These are phyloP conservation scores for Cydonia oblonga DNA, from an alignment of 331 rosid species.

Conservation along the genomic window DNA sequence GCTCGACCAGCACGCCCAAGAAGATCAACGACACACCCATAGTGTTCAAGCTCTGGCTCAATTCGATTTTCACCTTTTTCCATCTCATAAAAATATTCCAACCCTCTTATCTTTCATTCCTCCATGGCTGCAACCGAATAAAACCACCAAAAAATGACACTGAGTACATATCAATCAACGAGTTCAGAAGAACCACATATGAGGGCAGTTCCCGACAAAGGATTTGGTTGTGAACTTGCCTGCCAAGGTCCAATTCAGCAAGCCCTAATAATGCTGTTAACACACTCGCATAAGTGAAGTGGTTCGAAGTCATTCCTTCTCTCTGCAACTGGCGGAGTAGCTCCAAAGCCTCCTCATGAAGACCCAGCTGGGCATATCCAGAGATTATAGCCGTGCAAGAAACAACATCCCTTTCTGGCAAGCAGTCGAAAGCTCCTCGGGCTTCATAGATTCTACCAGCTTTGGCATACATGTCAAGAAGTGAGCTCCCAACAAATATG, in stretches of 20 bases:
- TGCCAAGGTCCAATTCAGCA: conserved; percentile 71
- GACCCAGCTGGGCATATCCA: conserved; percentile 71
- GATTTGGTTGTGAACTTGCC: conserved; percentile 61
- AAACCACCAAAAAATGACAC: conserved; percentile 58
- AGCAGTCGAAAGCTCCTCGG: conserved; percentile 36
- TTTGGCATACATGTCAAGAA: conserved; percentile 85
- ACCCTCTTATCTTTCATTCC: conserved; percentile 56
- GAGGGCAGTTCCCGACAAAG: conserved; percentile 43
- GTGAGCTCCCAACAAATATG: conserved; percentile 74
- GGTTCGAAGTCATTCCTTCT: conserved; percentile 68
- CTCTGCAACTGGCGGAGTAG: conserved; percentile 46
- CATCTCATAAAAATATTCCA: conserved; percentile 56
- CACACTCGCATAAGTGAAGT: conserved; percentile 65
- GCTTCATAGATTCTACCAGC: conserved; percentile 64
- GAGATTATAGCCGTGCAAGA: conserved; percentile 78
- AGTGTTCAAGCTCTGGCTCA: conserved; percentile 50
- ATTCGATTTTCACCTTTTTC: conserved; percentile 28
- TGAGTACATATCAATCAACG: conserved; percentile 71
- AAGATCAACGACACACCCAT: conserved; percentile 62
- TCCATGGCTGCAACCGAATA: conserved; percentile 84
- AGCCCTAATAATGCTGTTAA: conserved; percentile 76
- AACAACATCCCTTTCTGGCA: conserved; percentile 72
- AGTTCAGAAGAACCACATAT: conserved; percentile 62
- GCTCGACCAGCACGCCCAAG: conserved; percentile 64
- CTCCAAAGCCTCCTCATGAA: conserved; percentile 54